phyloP scores from a whole-genome alignment of 208 protist species.

The Vickermania ingenoplastis region DNA sequence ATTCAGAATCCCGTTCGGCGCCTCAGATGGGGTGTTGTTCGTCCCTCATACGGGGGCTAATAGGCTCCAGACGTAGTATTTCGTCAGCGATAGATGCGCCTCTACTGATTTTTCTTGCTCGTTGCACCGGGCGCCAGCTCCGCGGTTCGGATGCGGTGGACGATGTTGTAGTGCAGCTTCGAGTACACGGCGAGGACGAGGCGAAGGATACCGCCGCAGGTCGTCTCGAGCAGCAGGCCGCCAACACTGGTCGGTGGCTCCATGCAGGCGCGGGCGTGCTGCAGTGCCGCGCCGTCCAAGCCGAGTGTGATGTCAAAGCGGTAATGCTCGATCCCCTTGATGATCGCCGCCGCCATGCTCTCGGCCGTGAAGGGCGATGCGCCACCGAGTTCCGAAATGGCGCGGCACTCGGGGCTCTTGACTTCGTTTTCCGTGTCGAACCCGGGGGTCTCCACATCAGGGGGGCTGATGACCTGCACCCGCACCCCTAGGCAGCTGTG shows the following conservation, averaged over 20 bases:
- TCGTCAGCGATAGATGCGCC: too few relatives aligned
- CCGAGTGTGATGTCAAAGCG: constrained; percentile 71
- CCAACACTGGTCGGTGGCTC: constrained; percentile 49
- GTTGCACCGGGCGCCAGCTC: too few relatives aligned
- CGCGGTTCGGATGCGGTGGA: constrained; percentile 29
- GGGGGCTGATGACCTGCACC: constrained; percentile 75
- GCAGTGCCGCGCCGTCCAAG: constrained; percentile 45
- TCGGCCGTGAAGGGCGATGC: constrained; percentile 37
- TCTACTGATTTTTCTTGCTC: too few relatives aligned
- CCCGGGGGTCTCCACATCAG: constrained; percentile 78
- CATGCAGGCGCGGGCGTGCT: constrained; percentile 39
- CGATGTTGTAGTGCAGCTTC: constrained; percentile 73
- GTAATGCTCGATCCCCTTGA: constrained; percentile 58
- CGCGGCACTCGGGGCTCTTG: constrained; percentile 77
- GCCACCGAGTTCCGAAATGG: constrained; percentile 68
- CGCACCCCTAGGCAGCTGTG: constrained; percentile 66
- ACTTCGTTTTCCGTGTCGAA: constrained; percentile 68
- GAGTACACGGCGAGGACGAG: constrained; percentile 48
- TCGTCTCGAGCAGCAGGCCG: constrained; percentile 35
- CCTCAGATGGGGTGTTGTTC: too few relatives aligned
- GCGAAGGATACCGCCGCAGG: constrained; percentile 34
- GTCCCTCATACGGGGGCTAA: too few relatives aligned
- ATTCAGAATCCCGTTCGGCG: too few relatives aligned
- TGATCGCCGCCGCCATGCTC: constrained; percentile 37
- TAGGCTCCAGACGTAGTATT: too few relatives aligned